Percentiles rank a stretch among this genome's conserved stretches.
Evolutionary conservation across 345 rosid genomes (phyloP).

Genomic region (Clarkia xantiana): DNA sequence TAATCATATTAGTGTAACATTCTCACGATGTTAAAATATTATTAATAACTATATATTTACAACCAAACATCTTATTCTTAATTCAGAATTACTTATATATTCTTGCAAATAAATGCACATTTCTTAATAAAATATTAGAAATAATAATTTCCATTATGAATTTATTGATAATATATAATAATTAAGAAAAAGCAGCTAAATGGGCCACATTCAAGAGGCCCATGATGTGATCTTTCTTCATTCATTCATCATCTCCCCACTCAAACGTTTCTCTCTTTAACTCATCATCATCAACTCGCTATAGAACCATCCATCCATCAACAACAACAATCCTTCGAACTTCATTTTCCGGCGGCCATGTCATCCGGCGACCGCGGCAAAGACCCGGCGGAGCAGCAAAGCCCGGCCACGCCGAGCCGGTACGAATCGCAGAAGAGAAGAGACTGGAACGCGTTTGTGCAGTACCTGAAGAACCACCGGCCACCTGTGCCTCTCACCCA

Average conservation of each 20-base stretch:
- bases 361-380: constrained; percentile 32
- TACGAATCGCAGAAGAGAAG: constrained; percentile 70
- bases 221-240: constrained; percentile 19
- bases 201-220: constrained; percentile 23
- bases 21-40: no score
- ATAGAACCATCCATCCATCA: no score
- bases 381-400: constrained; percentile 18
- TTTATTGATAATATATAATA: background rate
- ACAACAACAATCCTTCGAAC: background rate
- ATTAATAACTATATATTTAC: no score
- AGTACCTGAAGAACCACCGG: constrained; percentile 53
- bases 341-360: constrained; percentile 8
- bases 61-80: no score
- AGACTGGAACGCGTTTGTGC: constrained; percentile 73
- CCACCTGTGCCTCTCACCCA: constrained; percentile 51
- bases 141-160: no score
- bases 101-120: no score
- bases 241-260: constrained; percentile 21
- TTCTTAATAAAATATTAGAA: no score
- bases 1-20: no score
- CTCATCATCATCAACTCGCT: no score
- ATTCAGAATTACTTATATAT: no score
- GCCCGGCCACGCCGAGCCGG: constrained; percentile 58
- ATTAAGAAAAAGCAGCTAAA: background rate
- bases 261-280: background rate